Evolutionary conservation across 148 eudicot species (phyloP).

Genomic region (Heliamphora exappendiculata): DNA sequence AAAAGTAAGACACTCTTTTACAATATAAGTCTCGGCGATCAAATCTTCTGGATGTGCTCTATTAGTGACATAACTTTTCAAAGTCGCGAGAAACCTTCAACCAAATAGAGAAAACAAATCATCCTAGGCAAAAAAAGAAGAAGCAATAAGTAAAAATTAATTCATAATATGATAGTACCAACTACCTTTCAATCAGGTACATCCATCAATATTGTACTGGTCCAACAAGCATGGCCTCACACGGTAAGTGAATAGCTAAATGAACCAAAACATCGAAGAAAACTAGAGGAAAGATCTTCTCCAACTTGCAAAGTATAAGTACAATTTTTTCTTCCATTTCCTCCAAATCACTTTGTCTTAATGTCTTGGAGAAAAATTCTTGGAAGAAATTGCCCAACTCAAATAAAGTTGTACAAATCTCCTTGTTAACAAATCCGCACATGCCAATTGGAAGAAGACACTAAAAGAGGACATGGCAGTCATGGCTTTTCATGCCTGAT

Average conservation of each 20-base stretch:
- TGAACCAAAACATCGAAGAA: too few species aligned
- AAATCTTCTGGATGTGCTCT: background rate
- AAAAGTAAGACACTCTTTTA: conserved; percentile 4
- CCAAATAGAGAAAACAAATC: background rate
- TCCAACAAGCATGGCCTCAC: conserved; percentile 7
- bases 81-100: background rate
- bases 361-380: conserved; percentile 12
- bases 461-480: conserved; percentile 10
- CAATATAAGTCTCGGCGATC: conserved; percentile 10
- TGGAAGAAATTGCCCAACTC: conserved; percentile 14
- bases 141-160: too few species aligned
- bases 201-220: conserved; percentile 1
- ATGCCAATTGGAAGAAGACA: conserved; percentile 10
- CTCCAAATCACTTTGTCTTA: background rate
- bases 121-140: background rate
- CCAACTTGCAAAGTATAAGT: background rate
- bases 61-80: background rate
- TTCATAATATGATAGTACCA: too few species aligned
- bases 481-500: conserved; percentile 22
- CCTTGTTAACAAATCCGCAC: background rate
- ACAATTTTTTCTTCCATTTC: conserved; percentile 10
- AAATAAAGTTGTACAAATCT: background rate
- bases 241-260: background rate
- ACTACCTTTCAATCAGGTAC: conserved; percentile 7
- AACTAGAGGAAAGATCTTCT: too few species aligned